These are phyloP conservation scores for Yamadazyma sp. DNA, from an alignment of 805 yeast species.

Conservation along the genomic window DNA sequence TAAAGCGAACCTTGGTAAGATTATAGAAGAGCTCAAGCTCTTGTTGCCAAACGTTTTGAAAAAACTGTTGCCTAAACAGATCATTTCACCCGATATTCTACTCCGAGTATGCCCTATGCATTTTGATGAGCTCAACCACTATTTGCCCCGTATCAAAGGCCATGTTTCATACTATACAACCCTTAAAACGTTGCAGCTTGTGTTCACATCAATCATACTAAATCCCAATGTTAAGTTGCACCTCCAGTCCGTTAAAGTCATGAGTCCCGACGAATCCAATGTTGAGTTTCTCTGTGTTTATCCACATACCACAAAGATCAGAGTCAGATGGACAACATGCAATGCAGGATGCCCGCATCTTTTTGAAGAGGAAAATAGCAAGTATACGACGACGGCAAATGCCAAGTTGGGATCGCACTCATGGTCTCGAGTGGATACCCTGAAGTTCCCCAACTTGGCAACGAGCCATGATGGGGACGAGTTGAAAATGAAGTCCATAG, in stretches of 20 bases:
- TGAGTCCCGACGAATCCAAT: constrained; percentile 13
- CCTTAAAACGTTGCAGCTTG: constrained; percentile 53
- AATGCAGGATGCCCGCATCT: constrained; percentile 52
- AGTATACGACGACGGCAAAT: constrained; percentile 31
- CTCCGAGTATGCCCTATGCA: constrained; percentile 59
- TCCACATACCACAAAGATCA: constrained; percentile 47
- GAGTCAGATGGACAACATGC: constrained; percentile 60
- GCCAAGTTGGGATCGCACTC: constrained; percentile 41
- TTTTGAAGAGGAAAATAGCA: constrained; percentile 8
- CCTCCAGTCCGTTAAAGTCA: constrained; percentile 40
- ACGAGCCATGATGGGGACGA: background rate
- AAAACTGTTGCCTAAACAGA: constrained; percentile 42
- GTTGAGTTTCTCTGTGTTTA: constrained; percentile 33
- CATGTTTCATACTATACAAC: constrained; percentile 55
- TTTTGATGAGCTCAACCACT: constrained; percentile 42
- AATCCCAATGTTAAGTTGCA: constrained; percentile 55
- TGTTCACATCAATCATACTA: constrained; percentile 55
- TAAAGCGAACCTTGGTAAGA: constrained; percentile 55
- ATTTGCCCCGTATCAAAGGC: constrained; percentile 58
- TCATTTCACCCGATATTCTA: constrained; percentile 46
- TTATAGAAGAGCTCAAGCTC: constrained; percentile 46
- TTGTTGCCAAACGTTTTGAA: constrained; percentile 53
- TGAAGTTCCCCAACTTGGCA: constrained; percentile 10
- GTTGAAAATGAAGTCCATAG: constrained; percentile 16
- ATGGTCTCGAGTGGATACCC: constrained; percentile 39